Evolutionary conservation across 2,329 filamentous ascomycete species (phyloP).

Genomic region (Neurospora sp.): DNA sequence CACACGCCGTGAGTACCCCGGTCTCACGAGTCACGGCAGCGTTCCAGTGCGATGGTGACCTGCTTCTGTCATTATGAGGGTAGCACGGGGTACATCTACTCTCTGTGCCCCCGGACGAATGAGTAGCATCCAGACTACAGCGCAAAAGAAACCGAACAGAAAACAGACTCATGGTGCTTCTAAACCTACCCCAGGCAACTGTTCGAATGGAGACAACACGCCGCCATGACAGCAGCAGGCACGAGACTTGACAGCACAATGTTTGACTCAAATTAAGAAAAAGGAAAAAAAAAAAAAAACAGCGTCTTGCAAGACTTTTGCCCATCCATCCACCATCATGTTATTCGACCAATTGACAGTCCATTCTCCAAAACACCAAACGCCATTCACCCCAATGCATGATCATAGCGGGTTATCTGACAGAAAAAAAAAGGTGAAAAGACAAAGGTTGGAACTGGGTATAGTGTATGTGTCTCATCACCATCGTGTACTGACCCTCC

Average conservation of each 20-base stretch:
- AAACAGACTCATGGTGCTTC: background rate
- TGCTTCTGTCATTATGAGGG: background rate
- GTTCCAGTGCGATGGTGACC: background rate
- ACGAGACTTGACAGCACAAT: background rate
- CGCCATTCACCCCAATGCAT: background rate
- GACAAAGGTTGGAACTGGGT: background rate
- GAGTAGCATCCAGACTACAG: background rate
- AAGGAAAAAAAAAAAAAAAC: background rate
- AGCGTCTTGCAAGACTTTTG: background rate
- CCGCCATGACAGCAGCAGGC: background rate
- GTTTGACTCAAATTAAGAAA: background rate
- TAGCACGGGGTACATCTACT: background rate
- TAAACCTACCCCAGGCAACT: background rate
- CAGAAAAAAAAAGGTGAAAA: background rate
- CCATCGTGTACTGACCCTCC: background rate
- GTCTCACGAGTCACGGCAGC: background rate
- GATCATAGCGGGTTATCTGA: background rate
- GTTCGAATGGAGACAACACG: background rate
- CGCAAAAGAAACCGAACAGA: background rate
- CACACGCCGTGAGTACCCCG: background rate
- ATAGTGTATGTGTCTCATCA: background rate
- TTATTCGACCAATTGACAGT: background rate
- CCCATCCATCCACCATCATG: background rate
- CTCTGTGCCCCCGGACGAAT: background rate
- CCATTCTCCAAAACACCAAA: background rate